A percentile compares a stretch with the other conserved stretches of the same genome.
Conservation (phyloP, 495 filamentous ascomycete species). For the Aspergillus affinis region DNA sequence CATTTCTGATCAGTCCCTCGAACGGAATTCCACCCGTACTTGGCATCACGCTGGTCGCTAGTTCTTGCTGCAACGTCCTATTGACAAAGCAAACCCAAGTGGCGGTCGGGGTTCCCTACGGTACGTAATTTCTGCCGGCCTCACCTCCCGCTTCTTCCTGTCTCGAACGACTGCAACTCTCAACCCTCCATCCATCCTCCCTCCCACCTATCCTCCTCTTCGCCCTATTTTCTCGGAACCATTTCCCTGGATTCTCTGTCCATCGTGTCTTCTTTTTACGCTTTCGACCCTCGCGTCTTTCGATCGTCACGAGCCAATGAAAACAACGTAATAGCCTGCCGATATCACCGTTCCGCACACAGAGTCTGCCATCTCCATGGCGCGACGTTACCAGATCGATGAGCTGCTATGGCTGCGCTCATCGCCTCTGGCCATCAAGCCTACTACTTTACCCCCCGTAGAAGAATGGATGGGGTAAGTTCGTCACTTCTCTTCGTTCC, state of each 20-base stretch:
- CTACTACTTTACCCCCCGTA: slow-evolving; percentile 74
- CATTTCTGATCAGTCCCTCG: background rate
- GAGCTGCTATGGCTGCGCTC: slow-evolving; percentile 74
- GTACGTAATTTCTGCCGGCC: background rate
- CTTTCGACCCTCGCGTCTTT: slow-evolving; percentile 5
- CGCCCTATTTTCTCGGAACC: background rate
- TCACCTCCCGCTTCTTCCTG: background rate
- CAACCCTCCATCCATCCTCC: background rate
- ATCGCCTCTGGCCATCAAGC: slow-evolving; percentile 85
- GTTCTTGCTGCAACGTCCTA: background rate
- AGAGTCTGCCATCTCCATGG: slow-evolving; percentile 41
- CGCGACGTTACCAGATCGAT: slow-evolving; percentile 72
- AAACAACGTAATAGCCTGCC: slow-evolving; percentile 26
- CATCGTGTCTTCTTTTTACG: slow-evolving; percentile 5
- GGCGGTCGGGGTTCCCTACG: background rate
- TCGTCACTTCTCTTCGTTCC: background rate
- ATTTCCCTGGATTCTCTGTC: background rate
- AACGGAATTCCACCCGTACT: background rate
- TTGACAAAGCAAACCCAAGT: background rate
- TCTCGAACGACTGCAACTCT: background rate
- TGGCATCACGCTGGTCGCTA: background rate
- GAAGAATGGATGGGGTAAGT: slow-evolving; percentile 99
- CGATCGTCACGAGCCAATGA: slow-evolving; percentile 32
- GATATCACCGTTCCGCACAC: slow-evolving; percentile 27
- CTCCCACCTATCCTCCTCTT: background rate